Base-by-base conservation (phyloP, 345 rosid species). In the Xanthoceras sorbifolium region DNA sequence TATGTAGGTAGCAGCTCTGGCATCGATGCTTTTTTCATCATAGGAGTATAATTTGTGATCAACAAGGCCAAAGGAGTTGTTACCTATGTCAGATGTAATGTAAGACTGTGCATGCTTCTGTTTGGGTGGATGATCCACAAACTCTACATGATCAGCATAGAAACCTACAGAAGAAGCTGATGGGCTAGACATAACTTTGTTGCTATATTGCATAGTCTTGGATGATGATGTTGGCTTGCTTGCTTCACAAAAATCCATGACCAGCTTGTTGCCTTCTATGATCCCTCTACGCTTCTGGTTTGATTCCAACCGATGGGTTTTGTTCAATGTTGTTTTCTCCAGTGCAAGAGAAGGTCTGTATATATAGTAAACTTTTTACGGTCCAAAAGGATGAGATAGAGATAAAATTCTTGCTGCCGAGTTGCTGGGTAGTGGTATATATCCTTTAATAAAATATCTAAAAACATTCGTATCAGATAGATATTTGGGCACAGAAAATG, bases 1-100 rank as follows among this genome's bases (percentile, higher is more conserved):
- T 38, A 78, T 74, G 44, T 74, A 82, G 23, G 57, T 70, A 17
- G 67, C 66, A 32, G 84, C 84, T 17, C 42, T 82, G 29, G 52
- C 50, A 28, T 82, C 73, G 20, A 82, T 78, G 42, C 57, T 69
- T 55, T 69, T 69, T 55, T 69, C 68, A 11, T 64, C 67, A 32
- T 66, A 70, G 14, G 14, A 6, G 46, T 74, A 28, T 50, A 48
- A 17, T 5, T 26, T 50, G 5, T n/a, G n/a, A n/a, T 68, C 59
- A 36, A 57, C 46, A 15, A 17, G 52, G 18, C 50, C 59, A 31
- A 25, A n/a, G 6, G 72, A 67, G 31, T 57, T 42, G 26, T 55
- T 40, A 40, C 73, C 48, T n/a, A 29, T 14, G n/a, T 69, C 61
- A 48, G 42, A 29, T 7, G 54, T 23, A 67, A 40, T 22, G 9